Evolutionary conservation across 2,329 filamentous ascomycete species (phyloP), one percentile per base, ranked within the genome.

Genomic region (Diaporthe citrichinensis): DNA sequence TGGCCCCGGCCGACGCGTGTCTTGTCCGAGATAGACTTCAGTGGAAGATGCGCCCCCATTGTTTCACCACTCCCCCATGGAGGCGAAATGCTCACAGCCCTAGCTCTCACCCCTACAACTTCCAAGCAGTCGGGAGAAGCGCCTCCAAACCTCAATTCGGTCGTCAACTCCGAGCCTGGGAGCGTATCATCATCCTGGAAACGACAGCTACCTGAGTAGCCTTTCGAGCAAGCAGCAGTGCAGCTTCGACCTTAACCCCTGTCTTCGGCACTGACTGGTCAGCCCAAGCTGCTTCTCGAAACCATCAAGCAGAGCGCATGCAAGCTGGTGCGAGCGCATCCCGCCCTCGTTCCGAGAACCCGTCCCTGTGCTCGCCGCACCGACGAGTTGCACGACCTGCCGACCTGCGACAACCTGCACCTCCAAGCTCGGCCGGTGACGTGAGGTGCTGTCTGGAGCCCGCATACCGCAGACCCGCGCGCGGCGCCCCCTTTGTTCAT

Each of bases 1-100:
- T 73, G 71, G 71, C 58, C 46, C 71, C 49, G 65, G 31, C 71
- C 44, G 71, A 73, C 58, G 58, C 58, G 58, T 73, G 71, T 73
- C 46, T 53, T 25, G 65, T 53, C 31, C 46, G 65, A 68, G 58
- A 53, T 65, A 65, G 44, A 65, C 71, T 65, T 73, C 34, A 55
- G 58, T 53, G 65, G 31, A 28, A 12, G 15, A 68, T 68, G 65
- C 65, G 59, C 65, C 65, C 58, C 57, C 20, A 25, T 55, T 73
- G 71, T 73, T 55, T 73, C 58, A 65, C 46, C 49, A 65, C 71
- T 73, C 71, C 71, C 58, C 39, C 49, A 73, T 65, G 65, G 65
- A 65, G 71, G 58, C 58, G 58, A 65, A 17, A 65, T 55, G 58
- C 58, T 55, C 58, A 39, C 46, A 58, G 51, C 36, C 53, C 68